These are phyloP conservation scores for Tricholoma flavovirens DNA, from an alignment of 768 basidiomycete genomes.

Conservation along the genomic window DNA sequence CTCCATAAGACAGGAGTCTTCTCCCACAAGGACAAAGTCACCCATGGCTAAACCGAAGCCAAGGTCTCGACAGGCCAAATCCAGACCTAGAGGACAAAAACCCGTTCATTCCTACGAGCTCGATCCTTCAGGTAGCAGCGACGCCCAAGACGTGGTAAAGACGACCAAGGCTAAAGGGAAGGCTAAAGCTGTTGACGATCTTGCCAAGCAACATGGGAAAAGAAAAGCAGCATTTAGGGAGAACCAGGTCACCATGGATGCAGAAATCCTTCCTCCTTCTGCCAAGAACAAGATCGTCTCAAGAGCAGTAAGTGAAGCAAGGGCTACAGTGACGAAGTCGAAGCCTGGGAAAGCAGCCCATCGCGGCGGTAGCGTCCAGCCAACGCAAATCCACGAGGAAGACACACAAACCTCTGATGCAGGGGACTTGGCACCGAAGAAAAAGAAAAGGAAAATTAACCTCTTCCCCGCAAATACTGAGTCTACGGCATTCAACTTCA, in stretches of 20 bases:
- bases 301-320: constrained; percentile 1
- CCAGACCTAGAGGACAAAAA: neutral
- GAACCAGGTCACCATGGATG: constrained; percentile 13
- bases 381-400: constrained; percentile 2
- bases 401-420: constrained; percentile 2
- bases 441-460: constrained; percentile 69
- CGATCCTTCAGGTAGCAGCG: constrained; percentile 6
- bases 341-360: constrained; percentile 10
- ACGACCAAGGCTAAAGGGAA: constrained; percentile 29
- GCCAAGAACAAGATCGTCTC: constrained; percentile 12
- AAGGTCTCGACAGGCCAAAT: constrained; percentile 6
- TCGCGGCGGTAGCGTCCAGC: constrained; percentile 12
- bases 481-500: constrained; percentile 40
- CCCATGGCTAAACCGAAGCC: constrained; percentile 5
- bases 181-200: constrained; percentile 18
- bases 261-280: constrained; percentile 14
- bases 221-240: constrained; percentile 22
- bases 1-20: constrained; percentile 3
- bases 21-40: constrained; percentile 4
- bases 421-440: constrained; percentile 35
- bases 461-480: constrained; percentile 43
- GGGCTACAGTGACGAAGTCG: neutral
- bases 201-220: constrained; percentile 18
- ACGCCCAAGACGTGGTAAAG: constrained; percentile 1
- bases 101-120: constrained; percentile 5